These are phyloP conservation scores for Gonapodya prolifera DNA, from an alignment of 192 early-diverging fungal species.

Conservation along the genomic window DNA sequence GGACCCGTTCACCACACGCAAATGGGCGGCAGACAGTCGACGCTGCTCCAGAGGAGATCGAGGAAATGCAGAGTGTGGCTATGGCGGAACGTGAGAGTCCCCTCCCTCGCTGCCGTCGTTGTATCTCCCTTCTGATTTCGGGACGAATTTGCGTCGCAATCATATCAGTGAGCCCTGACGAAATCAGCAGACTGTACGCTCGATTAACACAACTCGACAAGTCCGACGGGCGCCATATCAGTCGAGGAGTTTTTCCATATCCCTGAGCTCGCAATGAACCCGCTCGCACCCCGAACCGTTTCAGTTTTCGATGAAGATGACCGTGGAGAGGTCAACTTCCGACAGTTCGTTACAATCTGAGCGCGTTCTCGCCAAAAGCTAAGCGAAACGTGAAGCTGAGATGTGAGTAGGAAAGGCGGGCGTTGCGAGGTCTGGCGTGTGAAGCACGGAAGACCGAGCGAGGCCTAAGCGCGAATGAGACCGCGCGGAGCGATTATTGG, in stretches of 20 bases:
- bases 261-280: conserved; percentile 37
- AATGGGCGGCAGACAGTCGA: too few species aligned
- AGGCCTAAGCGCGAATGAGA: too few species aligned
- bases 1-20: too few species aligned
- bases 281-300: conserved; percentile 25
- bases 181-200: conserved; percentile 27
- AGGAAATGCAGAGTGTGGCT: too few species aligned
- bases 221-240: conserved; percentile 22
- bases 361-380: conserved; percentile 19
- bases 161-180: conserved; percentile 17
- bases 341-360: conserved; percentile 21
- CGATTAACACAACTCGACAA: conserved; percentile 33
- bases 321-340: conserved; percentile 24
- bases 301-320: conserved; percentile 24
- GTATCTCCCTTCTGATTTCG: too few species aligned
- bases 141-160: too few species aligned
- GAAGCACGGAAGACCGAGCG: too few species aligned
- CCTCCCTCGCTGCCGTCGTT: too few species aligned
- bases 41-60: too few species aligned
- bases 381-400: conserved; percentile 28
- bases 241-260: conserved; percentile 21
- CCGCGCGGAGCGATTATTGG: too few species aligned
- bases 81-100: too few species aligned
- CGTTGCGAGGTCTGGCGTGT: too few species aligned
- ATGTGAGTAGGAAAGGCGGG: conserved; percentile 14